Percentiles rank a stretch among this genome's conserved stretches.
Conservation (phyloP, 495 filamentous ascomycete species). For the Aspergillus diversus region DNA sequence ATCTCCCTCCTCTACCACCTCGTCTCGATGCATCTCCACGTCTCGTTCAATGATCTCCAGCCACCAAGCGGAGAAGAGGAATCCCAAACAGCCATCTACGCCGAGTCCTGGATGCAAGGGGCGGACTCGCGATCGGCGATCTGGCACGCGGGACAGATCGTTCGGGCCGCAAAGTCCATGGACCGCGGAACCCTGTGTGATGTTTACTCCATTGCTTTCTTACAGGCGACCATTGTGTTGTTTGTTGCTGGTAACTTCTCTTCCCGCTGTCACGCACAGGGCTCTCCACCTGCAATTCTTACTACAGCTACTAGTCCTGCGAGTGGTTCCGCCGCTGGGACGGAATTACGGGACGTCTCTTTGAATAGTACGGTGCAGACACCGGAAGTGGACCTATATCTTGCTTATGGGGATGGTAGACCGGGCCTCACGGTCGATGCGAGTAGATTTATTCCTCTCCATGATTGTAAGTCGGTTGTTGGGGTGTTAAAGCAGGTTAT, state of each 20-base stretch:
- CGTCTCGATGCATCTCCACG: neutral
- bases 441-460: neutral
- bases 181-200: neutral
- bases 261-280: neutral
- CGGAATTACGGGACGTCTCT: neutral
- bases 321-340: neutral
- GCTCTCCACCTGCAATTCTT: too few species aligned
- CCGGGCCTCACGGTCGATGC: neutral
- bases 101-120: neutral
- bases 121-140: neutral
- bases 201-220: neutral
- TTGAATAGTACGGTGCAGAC: neutral
- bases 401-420: neutral
- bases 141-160: neutral
- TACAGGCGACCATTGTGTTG: neutral
- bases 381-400: neutral
- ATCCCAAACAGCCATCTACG: neutral
- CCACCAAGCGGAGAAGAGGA: neutral
- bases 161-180: neutral
- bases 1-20: neutral
- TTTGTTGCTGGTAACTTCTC: neutral
- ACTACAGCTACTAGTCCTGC: neutral
- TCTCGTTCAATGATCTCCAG: neutral
- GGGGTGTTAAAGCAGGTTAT: neutral
- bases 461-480: neutral